Evolutionary conservation across 148 eudicot genomes (phyloP).

Genomic region (Dianthus caryophyllus): DNA sequence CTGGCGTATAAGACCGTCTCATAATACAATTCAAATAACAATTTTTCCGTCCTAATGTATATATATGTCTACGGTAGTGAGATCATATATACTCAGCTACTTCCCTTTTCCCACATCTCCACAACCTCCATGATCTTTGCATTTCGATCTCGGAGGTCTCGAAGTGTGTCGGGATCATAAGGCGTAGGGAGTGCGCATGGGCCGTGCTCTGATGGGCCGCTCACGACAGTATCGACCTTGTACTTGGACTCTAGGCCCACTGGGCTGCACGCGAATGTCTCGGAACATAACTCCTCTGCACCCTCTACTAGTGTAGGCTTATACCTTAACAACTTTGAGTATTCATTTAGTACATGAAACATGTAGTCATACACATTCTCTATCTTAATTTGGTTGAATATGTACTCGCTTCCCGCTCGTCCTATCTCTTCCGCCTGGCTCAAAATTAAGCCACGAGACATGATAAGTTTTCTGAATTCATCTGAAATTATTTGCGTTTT

Average conservation of each 20-base stretch:
- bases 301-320: constrained; percentile 44
- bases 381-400: constrained; percentile 41
- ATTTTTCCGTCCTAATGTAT: too few relatives aligned
- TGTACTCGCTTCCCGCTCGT: constrained; percentile 40
- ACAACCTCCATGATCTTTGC: constrained; percentile 37
- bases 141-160: constrained; percentile 26
- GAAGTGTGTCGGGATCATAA: constrained; percentile 24
- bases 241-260: constrained; percentile 35
- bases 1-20: too few relatives aligned
- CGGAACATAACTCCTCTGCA: constrained; percentile 50
- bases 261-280: constrained; percentile 41
- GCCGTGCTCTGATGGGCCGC: constrained; percentile 26
- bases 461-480: too few relatives aligned
- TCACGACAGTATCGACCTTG: constrained; percentile 38
- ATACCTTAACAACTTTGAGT: constrained; percentile 50
- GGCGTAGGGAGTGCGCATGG: constrained; percentile 52
- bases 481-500: background rate
- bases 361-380: constrained; percentile 58
- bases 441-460: background rate
- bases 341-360: constrained; percentile 52
- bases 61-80: too few relatives aligned
- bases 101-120: constrained; percentile 34
- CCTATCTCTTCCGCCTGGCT: constrained; percentile 61
- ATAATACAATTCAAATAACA: too few relatives aligned
- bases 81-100: too few relatives aligned